These are phyloP conservation scores for Ambispora gerdemannii DNA, from an alignment of 192 early-diverging fungal genomes.

Conservation along the genomic window DNA sequence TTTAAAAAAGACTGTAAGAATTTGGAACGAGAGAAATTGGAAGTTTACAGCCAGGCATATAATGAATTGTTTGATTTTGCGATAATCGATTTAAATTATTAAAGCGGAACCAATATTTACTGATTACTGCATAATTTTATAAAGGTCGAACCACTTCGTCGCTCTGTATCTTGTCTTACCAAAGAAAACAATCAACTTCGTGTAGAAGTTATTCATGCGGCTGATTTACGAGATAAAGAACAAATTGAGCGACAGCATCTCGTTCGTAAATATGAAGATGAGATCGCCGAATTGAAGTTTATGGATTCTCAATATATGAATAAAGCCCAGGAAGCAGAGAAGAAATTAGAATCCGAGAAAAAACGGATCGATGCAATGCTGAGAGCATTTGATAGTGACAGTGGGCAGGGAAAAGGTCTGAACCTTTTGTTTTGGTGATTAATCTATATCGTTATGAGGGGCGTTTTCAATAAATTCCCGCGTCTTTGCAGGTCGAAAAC, in stretches of 20 bases:
- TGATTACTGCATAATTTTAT: not conserved
- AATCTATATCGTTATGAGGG: no score
- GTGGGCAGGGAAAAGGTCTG: slow-evolving; percentile 3
- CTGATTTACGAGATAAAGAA: not conserved
- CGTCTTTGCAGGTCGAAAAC: no score
- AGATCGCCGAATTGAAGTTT: slow-evolving; percentile 11
- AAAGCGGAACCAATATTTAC: not conserved
- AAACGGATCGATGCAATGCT: slow-evolving; percentile 18
- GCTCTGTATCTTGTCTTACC: not conserved
- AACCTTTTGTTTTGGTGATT: not conserved
- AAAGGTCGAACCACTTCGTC: slow-evolving; percentile 21
- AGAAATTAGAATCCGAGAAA: not conserved
- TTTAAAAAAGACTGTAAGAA: not conserved
- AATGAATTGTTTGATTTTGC: no score
- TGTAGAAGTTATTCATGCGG: slow-evolving; percentile 1
- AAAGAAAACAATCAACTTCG: slow-evolving; percentile 29
- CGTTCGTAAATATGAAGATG: slow-evolving; percentile 17
- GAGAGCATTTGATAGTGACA: not conserved
- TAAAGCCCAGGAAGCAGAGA: not conserved
- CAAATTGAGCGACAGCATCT: not conserved
- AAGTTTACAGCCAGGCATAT: not conserved
- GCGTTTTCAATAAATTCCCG: no score
- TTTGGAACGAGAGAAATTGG: slow-evolving; percentile 7
- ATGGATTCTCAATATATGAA: slow-evolving; percentile 15
- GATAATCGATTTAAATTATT: not conserved